These are phyloP conservation scores for Iris macrosiphon DNA, from an alignment of 106 monocot genomes.

Conservation along the genomic window DNA sequence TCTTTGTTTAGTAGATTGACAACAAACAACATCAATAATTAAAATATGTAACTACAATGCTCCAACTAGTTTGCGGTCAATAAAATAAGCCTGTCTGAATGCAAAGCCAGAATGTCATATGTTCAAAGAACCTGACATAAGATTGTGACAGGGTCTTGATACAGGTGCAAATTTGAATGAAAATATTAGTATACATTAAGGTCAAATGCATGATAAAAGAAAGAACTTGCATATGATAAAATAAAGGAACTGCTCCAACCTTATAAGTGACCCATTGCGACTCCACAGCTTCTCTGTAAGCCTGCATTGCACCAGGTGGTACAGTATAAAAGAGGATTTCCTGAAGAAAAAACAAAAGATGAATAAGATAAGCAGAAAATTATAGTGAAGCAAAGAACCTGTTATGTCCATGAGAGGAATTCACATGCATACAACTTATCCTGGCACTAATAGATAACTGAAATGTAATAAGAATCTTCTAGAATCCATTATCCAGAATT, in stretches of 20 bases:
- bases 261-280: slow-evolving; percentile 31
- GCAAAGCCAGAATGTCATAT: not conserved
- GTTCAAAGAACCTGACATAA: not conserved
- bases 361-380: too few relatives aligned
- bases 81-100: not conserved
- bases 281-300: slow-evolving; percentile 77
- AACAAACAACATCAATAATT: too few relatives aligned
- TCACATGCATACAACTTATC: not conserved
- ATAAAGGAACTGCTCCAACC: slow-evolving; percentile 12
- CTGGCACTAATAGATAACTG: too few relatives aligned
- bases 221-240: too few relatives aligned
- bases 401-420: not conserved
- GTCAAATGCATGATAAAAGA: not conserved
- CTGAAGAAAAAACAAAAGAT: slow-evolving; percentile 38
- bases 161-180: too few relatives aligned
- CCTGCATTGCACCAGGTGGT: slow-evolving; percentile 68
- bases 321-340: slow-evolving; percentile 69
- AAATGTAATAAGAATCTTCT: too few relatives aligned
- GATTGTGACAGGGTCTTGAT: too few relatives aligned
- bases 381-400: not conserved
- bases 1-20: too few relatives aligned
- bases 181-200: too few relatives aligned
- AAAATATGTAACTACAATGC: too few relatives aligned
- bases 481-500: too few relatives aligned
- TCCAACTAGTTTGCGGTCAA: not conserved